Conservation (phyloP, 1,284 basidiomycete genomes). For the Fistulinella cinereoalba region DNA sequence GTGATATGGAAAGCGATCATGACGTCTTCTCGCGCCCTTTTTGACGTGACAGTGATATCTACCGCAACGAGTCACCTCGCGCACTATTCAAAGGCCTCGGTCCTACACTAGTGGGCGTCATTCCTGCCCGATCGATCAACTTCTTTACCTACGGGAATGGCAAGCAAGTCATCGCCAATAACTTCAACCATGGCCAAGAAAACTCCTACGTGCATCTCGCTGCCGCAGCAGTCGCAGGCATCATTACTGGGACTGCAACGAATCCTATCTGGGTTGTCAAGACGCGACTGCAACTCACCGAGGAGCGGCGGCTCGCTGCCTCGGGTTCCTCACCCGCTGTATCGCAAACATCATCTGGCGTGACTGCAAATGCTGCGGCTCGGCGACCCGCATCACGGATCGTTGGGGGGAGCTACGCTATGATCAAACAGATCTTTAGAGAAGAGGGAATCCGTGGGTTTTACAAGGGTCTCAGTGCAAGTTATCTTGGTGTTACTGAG, state of each 20-base stretch:
- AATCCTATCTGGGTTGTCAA: constrained; percentile 99
- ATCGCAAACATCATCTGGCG: no score
- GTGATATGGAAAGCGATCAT: no score
- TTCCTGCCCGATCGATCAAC: constrained; percentile 95
- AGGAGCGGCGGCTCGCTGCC: constrained; percentile 23
- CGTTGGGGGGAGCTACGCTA: constrained; percentile 57
- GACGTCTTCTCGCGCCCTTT: no score
- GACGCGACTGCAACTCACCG: constrained; percentile 82
- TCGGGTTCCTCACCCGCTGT: no score
- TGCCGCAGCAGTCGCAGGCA: constrained; percentile 84
- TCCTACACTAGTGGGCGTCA: constrained; percentile 91
- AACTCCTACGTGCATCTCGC: constrained; percentile 83
- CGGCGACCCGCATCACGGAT: constrained; percentile 20
- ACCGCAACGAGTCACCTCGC: constrained; percentile 84
- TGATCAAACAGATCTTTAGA: constrained; percentile 71
- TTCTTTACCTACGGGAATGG: constrained; percentile 99
- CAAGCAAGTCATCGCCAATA: constrained; percentile 84
- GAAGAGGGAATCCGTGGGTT: constrained; percentile 87
- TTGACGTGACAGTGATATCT: constrained; percentile 66
- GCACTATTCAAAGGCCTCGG: constrained; percentile 95
- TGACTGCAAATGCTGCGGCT: not conserved
- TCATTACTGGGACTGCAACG: constrained; percentile 86
- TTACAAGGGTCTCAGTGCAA: constrained; percentile 94
- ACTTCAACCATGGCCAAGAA: constrained; percentile 82
- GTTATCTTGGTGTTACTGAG: constrained; percentile 95